Percentiles rank a stretch among this genome's conserved stretches.
These are phyloP conservation scores for Pythium guiyangense DNA, from an alignment of 352 stramenopile genomes.

Conservation along the genomic window DNA sequence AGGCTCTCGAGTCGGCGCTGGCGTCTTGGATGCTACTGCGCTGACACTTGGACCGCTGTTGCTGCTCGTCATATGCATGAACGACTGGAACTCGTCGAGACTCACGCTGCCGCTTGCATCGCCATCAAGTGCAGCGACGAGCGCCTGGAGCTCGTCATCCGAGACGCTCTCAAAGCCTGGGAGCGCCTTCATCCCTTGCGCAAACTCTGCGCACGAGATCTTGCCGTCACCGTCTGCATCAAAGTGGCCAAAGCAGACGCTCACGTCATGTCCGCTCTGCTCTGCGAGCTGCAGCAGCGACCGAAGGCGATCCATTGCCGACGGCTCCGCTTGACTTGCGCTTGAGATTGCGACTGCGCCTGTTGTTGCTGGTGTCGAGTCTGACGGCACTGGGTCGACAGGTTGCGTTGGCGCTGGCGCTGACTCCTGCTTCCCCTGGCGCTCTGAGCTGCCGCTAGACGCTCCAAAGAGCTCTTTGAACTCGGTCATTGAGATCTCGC, in stretches of 20 bases:
- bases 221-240: slow-evolving; percentile 55
- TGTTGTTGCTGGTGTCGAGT: not conserved
- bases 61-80: slow-evolving; percentile 19
- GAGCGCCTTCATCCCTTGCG: slow-evolving; percentile 38
- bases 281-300: slow-evolving; percentile 32
- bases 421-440: not conserved
- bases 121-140: slow-evolving; percentile 40
- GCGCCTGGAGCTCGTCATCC: slow-evolving; percentile 27
- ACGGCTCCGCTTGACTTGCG: not conserved
- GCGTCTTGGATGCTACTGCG: too few species aligned
- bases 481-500: slow-evolving; percentile 51
- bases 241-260: slow-evolving; percentile 61
- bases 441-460: not conserved
- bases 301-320: slow-evolving; percentile 11
- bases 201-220: slow-evolving; percentile 55
- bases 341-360: not conserved
- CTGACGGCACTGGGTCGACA: not conserved
- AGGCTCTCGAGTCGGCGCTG: not conserved
- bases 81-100: slow-evolving; percentile 49
- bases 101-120: slow-evolving; percentile 53
- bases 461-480: slow-evolving; percentile 50
- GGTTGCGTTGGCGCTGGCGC: not conserved
- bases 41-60: not conserved
- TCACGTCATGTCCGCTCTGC: slow-evolving; percentile 40
- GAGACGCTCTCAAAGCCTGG: slow-evolving; percentile 39